Conservation (phyloP, 2,329 filamentous ascomycete species). For the Fusarium zealandicum region DNA sequence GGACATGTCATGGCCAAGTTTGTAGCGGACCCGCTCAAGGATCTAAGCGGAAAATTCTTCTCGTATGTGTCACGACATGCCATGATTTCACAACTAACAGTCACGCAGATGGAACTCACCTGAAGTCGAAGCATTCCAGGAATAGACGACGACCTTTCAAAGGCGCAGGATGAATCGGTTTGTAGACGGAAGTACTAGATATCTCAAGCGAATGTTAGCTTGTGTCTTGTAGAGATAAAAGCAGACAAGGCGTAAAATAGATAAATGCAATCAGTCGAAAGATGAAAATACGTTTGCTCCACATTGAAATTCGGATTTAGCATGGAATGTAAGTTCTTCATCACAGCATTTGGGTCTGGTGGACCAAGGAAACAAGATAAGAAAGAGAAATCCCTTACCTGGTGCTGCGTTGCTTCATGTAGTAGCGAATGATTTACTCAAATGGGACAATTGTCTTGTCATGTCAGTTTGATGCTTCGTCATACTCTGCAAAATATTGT, state of each 20-base stretch:
- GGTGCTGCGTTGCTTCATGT: background rate
- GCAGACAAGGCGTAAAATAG: constrained; percentile 32
- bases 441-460: constrained; percentile 9
- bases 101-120: constrained; percentile 48
- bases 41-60: constrained; percentile 79
- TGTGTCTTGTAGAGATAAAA: constrained; percentile 10
- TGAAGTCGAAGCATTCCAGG: constrained; percentile 63
- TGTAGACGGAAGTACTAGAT: constrained; percentile 14
- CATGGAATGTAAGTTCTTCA: constrained; percentile 76
- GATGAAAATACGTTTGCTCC: constrained; percentile 81
- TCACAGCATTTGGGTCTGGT: constrained; percentile 56
- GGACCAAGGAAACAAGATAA: constrained; percentile 23
- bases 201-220: constrained; percentile 40
- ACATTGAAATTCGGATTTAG: constrained; percentile 75
- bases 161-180: background rate
- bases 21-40: constrained; percentile 67
- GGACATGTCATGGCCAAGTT: constrained; percentile 86
- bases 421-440: no score
- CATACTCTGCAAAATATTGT: background rate
- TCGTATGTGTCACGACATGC: constrained; percentile 56
- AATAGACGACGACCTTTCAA: constrained; percentile 26
- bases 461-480: constrained; percentile 7
- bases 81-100: constrained; percentile 24
- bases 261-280: constrained; percentile 72
- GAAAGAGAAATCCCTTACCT: constrained; percentile 39